Evolutionary conservation across 352 stramenopile genomes (phyloP), one percentile per base, ranked within the genome.

Genomic region (Pythium dissotocum): DNA sequence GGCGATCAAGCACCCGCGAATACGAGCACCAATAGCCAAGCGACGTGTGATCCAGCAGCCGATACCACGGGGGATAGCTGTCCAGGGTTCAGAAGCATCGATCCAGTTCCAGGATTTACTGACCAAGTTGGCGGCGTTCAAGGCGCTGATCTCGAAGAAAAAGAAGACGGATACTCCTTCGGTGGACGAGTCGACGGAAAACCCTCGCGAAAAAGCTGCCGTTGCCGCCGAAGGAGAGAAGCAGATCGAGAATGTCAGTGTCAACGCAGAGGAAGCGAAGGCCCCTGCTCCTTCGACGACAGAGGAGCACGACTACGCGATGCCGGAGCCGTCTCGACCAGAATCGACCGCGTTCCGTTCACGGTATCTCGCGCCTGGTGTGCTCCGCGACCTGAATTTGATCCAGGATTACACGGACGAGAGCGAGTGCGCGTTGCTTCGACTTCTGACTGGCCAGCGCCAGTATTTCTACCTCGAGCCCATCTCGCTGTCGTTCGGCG

Each of bases 391-490:
- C 35, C 69, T 93, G 49, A 93, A 93, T 61, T 71, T 91, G 70
- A 85, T 93, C 54, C 85, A 91, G 44, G 85, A 91, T 61, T 93
- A 91, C 74, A 81, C 77, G 3, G 72, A 77, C 9, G 85, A 93
- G 66, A 89, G 72, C 12, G 65, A 90, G 9, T 89, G 80, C 52
- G 76, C 77, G 40, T n/a, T 93, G 38, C 70, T 93, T 24, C 77
- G 63, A 10, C 79, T 90, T 24, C 49, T 93, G 4, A 76, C 78
- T 33, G 85, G 85, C 1, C 77, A 91, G 60, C 81, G 85, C 6
- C 85, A 93, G 59, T 93, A 93, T 33, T 93, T 93, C 30, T 93
- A 91, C 61, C 59, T 93, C 24, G 81, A 91, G 55, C 80, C 80
- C 1, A 71, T 91, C 14, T 21, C 52, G 2, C 42, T 77, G 0